phyloP scores from a whole-genome alignment of 179 eudicot genomes.

The Silene coronaria region DNA sequence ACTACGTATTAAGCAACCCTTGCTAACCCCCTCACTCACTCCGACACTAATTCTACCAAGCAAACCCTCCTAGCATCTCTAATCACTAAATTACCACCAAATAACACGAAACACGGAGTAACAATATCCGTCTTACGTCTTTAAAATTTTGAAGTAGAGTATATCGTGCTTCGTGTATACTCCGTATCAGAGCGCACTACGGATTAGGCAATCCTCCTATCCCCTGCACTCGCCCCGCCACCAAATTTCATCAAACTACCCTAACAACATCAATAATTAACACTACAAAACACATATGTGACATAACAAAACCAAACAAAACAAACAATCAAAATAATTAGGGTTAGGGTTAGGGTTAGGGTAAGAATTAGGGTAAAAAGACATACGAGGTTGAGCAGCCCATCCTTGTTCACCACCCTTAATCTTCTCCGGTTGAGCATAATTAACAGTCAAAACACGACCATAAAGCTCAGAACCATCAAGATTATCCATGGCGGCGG shows the following conservation, averaged over 20 bases:
- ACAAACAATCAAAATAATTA: background rate
- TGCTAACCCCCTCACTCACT: too few relatives aligned
- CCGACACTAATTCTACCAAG: background rate
- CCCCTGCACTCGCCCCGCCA: too few relatives aligned
- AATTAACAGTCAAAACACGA: slow-evolving; percentile 83
- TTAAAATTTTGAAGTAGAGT: too few relatives aligned
- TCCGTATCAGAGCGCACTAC: too few relatives aligned
- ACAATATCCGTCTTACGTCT: too few relatives aligned
- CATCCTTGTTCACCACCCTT: slow-evolving; percentile 99
- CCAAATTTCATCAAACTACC: too few relatives aligned
- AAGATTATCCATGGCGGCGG: slow-evolving; percentile 94
- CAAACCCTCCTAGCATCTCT: background rate
- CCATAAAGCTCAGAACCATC: slow-evolving; percentile 98
- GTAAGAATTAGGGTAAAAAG: background rate
- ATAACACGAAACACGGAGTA: too few relatives aligned
- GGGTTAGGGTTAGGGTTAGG: background rate
- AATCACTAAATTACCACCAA: background rate
- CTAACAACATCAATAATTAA: too few relatives aligned
- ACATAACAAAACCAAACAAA: background rate
- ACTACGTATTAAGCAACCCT: too few relatives aligned
- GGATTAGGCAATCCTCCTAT: too few relatives aligned
- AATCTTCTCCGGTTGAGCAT: slow-evolving; percentile 85
- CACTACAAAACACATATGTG: background rate
- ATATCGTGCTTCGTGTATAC: too few relatives aligned
- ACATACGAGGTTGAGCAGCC: slow-evolving; percentile 98